Evolutionary conservation across 106 monocot genomes (phyloP).

Genomic region (Cymbidium sinense): DNA sequence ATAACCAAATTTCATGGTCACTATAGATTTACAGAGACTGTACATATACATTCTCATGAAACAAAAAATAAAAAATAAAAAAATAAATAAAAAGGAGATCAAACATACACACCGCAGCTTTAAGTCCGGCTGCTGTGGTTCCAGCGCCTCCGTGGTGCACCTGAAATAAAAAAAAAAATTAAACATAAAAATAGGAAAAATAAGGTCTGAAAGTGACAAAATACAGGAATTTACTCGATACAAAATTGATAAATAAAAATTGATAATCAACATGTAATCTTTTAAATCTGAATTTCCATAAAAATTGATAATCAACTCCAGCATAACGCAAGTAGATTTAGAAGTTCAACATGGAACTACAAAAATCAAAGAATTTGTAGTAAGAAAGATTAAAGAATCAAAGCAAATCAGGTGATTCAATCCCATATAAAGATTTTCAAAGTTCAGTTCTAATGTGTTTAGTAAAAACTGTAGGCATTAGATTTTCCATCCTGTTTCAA

Average conservation of each 20-base stretch:
- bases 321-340: not conserved
- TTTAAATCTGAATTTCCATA: no score
- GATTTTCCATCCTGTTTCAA: no score
- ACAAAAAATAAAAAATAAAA: not conserved
- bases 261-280: no score
- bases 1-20: not conserved
- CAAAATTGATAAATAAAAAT: no score
- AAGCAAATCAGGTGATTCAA: not conserved
- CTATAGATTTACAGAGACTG: not conserved
- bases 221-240: no score
- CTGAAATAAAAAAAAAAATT: constrained; percentile 20
- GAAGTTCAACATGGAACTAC: not conserved
- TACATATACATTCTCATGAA: not conserved
- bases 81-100: not conserved
- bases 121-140: constrained; percentile 93
- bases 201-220: no score
- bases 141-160: constrained; percentile 99
- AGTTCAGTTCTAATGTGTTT: no score
- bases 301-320: not conserved
- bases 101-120: constrained; percentile 56
- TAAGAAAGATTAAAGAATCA: not conserved
- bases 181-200: no score
- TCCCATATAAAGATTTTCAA: no score
- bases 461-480: no score
- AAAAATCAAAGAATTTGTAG: not conserved